A percentile compares a stretch with the other conserved stretches of the same genome.
These are phyloP conservation scores for Tephrocybe rancida DNA, from an alignment of 768 basidiomycete genomes.

Conservation along the genomic window DNA sequence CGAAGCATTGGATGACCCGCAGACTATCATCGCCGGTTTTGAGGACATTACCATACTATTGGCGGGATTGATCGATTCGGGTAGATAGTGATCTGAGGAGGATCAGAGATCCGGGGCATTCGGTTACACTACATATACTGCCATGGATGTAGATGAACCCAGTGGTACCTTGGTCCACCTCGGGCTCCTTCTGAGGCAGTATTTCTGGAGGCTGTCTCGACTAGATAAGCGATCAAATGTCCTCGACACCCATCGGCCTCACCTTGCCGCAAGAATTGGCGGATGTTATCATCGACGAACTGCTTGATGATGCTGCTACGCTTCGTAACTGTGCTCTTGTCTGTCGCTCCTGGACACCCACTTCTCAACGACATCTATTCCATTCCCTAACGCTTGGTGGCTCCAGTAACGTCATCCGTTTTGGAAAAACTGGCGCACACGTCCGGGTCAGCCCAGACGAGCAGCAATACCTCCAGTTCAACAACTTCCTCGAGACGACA, in stretches of 20 bases:
- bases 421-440: constrained; percentile 3
- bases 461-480: constrained; percentile 7
- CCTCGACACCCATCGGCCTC: neutral
- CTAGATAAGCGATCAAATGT: neutral
- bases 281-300: constrained; percentile 3
- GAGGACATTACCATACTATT: too few relatives aligned
- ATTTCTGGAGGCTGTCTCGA: neutral
- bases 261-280: neutral
- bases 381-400: constrained; percentile 7
- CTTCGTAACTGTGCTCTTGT: constrained; percentile 3
- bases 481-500: constrained; percentile 1
- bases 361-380: constrained; percentile 4
- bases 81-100: neutral
- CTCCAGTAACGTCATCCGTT: constrained; percentile 6
- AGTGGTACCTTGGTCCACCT: neutral
- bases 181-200: neutral
- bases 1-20: too few relatives aligned
- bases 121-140: neutral
- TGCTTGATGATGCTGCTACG: neutral
- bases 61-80: too few relatives aligned
- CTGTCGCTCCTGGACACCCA: constrained; percentile 1
- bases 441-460: neutral
- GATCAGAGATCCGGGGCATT: neutral
- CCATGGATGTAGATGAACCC: too few relatives aligned
- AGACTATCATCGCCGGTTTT: too few relatives aligned